A percentile compares a stretch with the other conserved stretches of the same genome.
Evolutionary conservation across 441 rosid species (phyloP).

Genomic region (Adansonia grandidieri): DNA sequence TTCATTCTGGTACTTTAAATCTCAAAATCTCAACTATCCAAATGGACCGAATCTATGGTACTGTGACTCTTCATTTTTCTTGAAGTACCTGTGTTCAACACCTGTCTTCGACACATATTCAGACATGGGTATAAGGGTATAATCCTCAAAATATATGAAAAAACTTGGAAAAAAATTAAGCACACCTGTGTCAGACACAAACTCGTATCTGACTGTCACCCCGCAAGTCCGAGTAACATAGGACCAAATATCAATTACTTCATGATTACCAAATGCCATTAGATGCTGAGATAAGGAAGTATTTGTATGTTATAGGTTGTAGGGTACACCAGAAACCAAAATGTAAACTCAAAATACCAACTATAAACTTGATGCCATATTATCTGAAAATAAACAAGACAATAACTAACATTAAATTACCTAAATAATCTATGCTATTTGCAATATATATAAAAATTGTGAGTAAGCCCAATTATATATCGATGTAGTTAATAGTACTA

Average conservation of each 20-base stretch:
- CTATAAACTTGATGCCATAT: neutral
- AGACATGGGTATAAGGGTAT: too few species aligned
- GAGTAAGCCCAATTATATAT: neutral
- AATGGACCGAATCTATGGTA: neutral
- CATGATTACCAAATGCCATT: neutral
- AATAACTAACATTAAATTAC: conserved; percentile 11
- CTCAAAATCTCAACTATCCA: neutral
- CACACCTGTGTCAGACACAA: too few species aligned
- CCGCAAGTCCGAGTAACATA: too few species aligned
- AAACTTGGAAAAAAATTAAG: too few species aligned
- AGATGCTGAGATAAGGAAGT: neutral
- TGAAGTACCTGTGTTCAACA: too few species aligned
- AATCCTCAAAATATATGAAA: too few species aligned
- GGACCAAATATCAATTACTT: neutral
- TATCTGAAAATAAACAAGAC: neutral
- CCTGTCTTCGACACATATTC: too few species aligned
- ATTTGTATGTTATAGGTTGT: conserved; percentile 6
- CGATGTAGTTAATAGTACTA: neutral
- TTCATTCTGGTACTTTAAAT: neutral
- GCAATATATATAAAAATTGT: neutral
- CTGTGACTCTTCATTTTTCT: too few species aligned
- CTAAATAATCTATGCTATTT: neutral
- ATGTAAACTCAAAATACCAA: neutral
- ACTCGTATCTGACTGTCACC: too few species aligned
- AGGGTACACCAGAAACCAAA: neutral